Percentiles rank a stretch among this genome's conserved stretches.
phyloP scores from a whole-genome alignment of 176 grass and related monocot genomes.

The Oryza glumipatula region DNA sequence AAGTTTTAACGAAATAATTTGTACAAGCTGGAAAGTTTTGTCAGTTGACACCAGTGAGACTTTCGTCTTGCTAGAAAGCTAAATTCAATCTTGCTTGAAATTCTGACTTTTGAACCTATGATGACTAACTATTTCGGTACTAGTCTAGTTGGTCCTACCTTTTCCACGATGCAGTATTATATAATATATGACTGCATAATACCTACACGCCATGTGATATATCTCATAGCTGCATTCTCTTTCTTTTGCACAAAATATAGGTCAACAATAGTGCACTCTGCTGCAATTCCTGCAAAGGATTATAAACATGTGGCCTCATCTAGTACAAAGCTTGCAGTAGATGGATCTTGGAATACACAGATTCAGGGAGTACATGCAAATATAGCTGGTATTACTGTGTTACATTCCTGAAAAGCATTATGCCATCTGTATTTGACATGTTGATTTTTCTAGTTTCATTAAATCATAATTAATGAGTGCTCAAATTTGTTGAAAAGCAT shows the following conservation, averaged over 20 bases:
- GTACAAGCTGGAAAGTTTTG: not conserved
- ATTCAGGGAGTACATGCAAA: constrained; percentile 37
- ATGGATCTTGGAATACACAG: constrained; percentile 37
- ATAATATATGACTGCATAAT: constrained; percentile 15
- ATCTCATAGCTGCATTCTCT: not conserved
- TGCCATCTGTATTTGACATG: constrained; percentile 10
- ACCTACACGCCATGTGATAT: constrained; percentile 12
- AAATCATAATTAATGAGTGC: not conserved
- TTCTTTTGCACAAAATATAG: constrained; percentile 16
- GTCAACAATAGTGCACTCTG: constrained; percentile 44
- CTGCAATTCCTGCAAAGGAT: constrained; percentile 44
- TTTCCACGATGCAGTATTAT: constrained; percentile 3
- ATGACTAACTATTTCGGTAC: not conserved
- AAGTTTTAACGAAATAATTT: not conserved
- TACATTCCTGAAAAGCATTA: constrained; percentile 3
- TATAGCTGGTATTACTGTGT: constrained; percentile 36
- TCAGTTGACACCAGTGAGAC: constrained; percentile 15
- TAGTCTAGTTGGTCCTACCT: not conserved
- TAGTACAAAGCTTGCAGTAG: constrained; percentile 38
- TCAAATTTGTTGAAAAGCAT: not conserved
- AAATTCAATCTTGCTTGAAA: constrained; percentile 30
- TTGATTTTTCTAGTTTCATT: not conserved
- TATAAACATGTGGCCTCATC: constrained; percentile 24
- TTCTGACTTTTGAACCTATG: not conserved
- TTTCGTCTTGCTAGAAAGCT: not conserved